These are phyloP conservation scores for Cucurbita ficifolia DNA, from an alignment of 306 rosid species.

Conservation along the genomic window DNA sequence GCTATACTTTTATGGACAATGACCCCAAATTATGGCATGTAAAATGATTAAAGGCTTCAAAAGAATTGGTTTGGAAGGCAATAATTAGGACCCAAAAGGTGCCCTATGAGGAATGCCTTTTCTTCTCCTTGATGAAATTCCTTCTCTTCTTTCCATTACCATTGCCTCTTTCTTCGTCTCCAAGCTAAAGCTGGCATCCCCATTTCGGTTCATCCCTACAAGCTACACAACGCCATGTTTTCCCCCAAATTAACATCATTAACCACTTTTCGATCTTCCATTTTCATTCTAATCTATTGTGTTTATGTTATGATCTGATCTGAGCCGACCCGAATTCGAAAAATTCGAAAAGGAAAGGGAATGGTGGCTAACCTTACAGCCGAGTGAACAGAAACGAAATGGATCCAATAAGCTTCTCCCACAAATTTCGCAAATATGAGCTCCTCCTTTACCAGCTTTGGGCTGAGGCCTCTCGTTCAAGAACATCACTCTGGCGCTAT, in stretches of 20 bases:
- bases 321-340: not conserved
- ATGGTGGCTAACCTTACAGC: conserved; percentile 68
- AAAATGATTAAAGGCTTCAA: not conserved
- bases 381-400: conserved; percentile 81
- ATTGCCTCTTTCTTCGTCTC: conserved; percentile 35
- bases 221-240: conserved; percentile 28
- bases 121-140: conserved; percentile 45
- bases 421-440: conserved; percentile 86
- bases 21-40: conserved; percentile 18
- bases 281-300: no score
- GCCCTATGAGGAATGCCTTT: conserved; percentile 97
- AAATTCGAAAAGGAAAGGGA: not conserved
- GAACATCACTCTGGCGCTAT: no score
- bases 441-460: conserved; percentile 57
- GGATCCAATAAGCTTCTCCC: conserved; percentile 82
- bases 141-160: conserved; percentile 24
- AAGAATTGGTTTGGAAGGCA: conserved; percentile 6
- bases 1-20: conserved; percentile 21
- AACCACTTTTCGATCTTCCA: no score
- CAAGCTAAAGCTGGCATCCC: conserved; percentile 55
- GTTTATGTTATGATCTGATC: no score
- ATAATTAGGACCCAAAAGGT: conserved; percentile 54
- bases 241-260: not conserved
- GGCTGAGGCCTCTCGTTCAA: conserved; percentile 93
- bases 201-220: conserved; percentile 65